These are phyloP conservation scores for Neonectria magnoliae DNA, from an alignment of 2,329 filamentous ascomycete genomes.

Conservation along the genomic window DNA sequence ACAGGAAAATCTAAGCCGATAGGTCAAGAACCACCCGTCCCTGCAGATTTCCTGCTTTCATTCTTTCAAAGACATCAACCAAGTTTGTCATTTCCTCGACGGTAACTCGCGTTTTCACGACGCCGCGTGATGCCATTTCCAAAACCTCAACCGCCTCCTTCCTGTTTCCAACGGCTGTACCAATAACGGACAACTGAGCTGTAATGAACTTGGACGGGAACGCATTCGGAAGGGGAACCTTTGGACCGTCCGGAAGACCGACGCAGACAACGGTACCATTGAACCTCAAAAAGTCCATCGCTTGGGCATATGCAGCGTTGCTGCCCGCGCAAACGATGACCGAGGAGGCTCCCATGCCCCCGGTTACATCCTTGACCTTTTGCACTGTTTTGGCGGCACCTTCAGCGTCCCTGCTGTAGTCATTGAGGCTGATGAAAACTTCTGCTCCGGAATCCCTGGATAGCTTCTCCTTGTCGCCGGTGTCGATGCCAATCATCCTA, in stretches of 20 bases:
- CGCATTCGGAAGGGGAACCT: not conserved
- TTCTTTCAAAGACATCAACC: too few relatives aligned
- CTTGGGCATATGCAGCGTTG: not conserved
- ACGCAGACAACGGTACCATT: constrained; percentile 4
- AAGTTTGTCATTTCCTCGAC: too few relatives aligned
- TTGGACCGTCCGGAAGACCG: not conserved
- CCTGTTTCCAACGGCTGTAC: not conserved
- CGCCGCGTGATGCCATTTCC: too few relatives aligned
- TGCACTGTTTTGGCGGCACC: too few relatives aligned
- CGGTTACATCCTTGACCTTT: not conserved
- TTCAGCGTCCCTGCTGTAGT: not conserved
- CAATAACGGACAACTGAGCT: not conserved
- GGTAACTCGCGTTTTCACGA: too few relatives aligned
- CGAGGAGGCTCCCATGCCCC: not conserved
- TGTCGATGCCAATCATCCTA: not conserved
- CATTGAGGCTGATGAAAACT: not conserved
- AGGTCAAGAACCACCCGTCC: too few relatives aligned
- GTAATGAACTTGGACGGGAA: not conserved
- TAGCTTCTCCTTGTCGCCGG: not conserved
- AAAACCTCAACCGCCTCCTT: not conserved
- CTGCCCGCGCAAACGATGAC: not conserved
- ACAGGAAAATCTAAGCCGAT: too few relatives aligned
- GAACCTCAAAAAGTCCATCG: not conserved
- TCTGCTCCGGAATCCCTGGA: not conserved
- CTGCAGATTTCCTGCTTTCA: too few relatives aligned